Base-by-base conservation (phyloP, 2,329 filamentous ascomycete genomes). In the Mycosphaerella sp. region DNA sequence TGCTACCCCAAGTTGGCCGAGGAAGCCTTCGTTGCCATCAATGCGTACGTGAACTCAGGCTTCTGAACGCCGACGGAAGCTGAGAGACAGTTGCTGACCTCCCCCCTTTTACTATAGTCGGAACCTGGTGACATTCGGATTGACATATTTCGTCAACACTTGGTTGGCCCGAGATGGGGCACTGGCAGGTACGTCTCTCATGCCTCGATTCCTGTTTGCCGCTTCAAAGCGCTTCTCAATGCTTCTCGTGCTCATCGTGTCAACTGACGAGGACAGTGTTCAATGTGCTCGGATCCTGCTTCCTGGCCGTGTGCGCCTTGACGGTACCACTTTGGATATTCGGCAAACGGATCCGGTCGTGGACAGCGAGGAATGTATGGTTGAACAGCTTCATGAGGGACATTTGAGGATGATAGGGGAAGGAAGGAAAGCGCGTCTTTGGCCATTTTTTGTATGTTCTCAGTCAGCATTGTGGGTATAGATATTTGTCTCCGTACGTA, bases 11-110 rank as follows among this genome's bases (percentile, higher is more conserved):
- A 68, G 17, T 62, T 75, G 48, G 72, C 70, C 27, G 73, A 75
- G 60, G 75, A 76, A 62, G 74, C 74, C 1, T 76, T 78, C 55
- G 75, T 77, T 14, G 74, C 74, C 12, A 75, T 77, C 62, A 77
- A 76, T 51, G 71, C 73, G 21, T 25, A 25, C 21, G 21, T 25
- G 21, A 25, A 25, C 2, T 25, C 21, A 25, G 21, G 4, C 3
- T 6, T 25, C 21, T 25, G 21, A 25, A 6, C 21, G 21, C 21
- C 21, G 21, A 25, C 21, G 7, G 4, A 25, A 25, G 21, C 21
- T 25, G 21, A 25, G 18, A 21, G 21, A 25, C 21, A 25, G 4
- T 25, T 25, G 21, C 21, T 25, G 21, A 25, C 21, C 21, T 25
- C 7, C 21, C 21, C 5, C 21, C 21, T 25, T 6, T 25, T 25